Evolutionary conservation across 768 basidiomycete genomes (phyloP), one percentile per base, ranked within the genome.

Genomic region (Ramaria sp.): DNA sequence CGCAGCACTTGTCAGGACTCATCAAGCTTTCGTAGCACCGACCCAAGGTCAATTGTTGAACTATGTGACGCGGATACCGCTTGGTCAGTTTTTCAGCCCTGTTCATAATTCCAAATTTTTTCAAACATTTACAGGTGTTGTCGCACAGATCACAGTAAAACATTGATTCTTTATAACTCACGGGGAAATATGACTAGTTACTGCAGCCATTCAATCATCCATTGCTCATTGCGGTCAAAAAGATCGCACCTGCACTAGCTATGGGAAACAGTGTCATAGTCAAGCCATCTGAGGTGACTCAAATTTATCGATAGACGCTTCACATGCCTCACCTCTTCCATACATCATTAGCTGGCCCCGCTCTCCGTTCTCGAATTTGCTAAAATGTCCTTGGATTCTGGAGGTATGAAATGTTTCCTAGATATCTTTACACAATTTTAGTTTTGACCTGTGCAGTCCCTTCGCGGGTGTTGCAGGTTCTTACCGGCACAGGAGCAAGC

Each of bases 121-220:
- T 10, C 31, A 20, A 37, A 24, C n/a, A 46, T 13, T 27, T n/a
- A 3, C 37, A 52, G 51, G 91, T 11, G 90, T 91, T n/a, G 88
- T 91, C 39, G 90, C 84, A 0, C 89, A 92, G 66, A 87, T 93
- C 24, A 91, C 88, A 13, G 89, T 88, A 57, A 66, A 51, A 41
- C 19, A 22, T 7, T 17, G 51, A 13, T 38, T 45, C 9, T 33
- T 30, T 4, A 37, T 54, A 1, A 27, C 6, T 0, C 42, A 49
- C 17, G 13, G 15, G n/a, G 24, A 12, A 12, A 33, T 31, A 15
- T 61, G 22, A 58, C 22, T 13, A 24, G 24, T 7, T 52, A 37
- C 59, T 51, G 15, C 59, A 90, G 86, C 88, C 90, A 2, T 92
- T 91, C 68, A 93, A 93, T 62, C 90, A 93, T 61, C 91, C 91